A percentile compares a stretch with the other conserved stretches of the same genome.
These are phyloP conservation scores for Xenosphaeropsis pyriputrescens DNA, from an alignment of 2,329 filamentous ascomycete species.

Conservation along the genomic window DNA sequence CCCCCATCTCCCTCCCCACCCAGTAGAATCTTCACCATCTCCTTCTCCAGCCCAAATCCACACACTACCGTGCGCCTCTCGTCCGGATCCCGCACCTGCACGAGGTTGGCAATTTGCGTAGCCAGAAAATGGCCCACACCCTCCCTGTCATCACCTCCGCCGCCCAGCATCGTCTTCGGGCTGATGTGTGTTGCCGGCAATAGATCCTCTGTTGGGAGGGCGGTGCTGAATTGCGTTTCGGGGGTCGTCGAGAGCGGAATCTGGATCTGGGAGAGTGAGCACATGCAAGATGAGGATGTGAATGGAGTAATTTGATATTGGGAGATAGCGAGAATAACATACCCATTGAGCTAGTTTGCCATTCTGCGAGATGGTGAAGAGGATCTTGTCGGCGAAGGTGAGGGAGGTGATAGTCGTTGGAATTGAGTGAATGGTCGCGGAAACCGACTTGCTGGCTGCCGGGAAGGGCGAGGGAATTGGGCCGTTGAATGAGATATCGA, in stretches of 20 bases:
- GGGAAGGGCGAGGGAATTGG: background rate
- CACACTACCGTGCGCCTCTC: constrained; percentile 46
- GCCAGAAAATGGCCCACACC: constrained; percentile 79
- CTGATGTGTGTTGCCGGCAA: constrained; percentile 74
- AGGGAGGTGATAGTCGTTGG: background rate
- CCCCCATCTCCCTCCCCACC: constrained; percentile 15
- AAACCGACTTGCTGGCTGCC: background rate
- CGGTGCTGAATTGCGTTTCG: constrained; percentile 42
- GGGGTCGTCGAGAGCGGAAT: constrained; percentile 60
- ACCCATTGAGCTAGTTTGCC: constrained; percentile 90
- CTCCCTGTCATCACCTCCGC: constrained; percentile 64
- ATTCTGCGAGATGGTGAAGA: constrained; percentile 78
- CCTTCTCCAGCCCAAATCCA: constrained; percentile 39
- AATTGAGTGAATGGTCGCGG: background rate
- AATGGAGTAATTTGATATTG: constrained; percentile 12
- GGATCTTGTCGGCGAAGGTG: constrained; percentile 72
- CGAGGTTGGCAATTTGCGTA: constrained; percentile 71
- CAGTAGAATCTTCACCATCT: too few relatives aligned
- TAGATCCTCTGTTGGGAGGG: constrained; percentile 21
- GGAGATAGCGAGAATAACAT: too few relatives aligned
- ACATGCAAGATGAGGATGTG: constrained; percentile 18
- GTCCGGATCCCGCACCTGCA: constrained; percentile 56
- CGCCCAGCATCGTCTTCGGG: constrained; percentile 75
- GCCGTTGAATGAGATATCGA: background rate
- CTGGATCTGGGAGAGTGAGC: constrained; percentile 43